These are phyloP conservation scores for Diaporthe nobilis DNA, from an alignment of 2,329 filamentous ascomycete genomes.

Conservation along the genomic window DNA sequence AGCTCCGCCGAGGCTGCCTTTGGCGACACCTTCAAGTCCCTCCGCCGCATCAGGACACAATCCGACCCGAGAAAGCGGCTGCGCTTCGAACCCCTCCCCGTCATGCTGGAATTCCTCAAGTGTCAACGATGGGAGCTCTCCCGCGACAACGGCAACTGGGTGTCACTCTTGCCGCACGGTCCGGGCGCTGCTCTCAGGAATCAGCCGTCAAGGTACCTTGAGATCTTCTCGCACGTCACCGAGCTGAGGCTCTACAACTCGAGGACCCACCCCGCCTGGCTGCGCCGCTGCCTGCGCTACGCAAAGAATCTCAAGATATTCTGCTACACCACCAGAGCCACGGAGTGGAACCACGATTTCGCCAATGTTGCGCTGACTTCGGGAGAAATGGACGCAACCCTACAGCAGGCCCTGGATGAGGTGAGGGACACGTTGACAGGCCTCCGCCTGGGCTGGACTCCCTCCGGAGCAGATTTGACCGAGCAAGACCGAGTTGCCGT, in stretches of 20 bases:
- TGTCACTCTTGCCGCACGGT: background rate
- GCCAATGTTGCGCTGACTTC: fast-evolving
- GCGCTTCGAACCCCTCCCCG: too few species aligned
- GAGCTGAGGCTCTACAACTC: background rate
- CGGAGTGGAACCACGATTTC: background rate
- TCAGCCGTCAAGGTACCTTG: background rate
- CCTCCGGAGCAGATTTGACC: background rate
- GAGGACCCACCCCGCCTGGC: background rate
- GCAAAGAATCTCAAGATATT: background rate
- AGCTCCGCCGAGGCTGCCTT: background rate
- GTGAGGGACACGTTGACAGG: background rate
- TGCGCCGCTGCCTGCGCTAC: background rate
- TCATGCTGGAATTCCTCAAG: background rate
- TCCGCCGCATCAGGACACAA: background rate
- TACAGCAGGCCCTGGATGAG: background rate
- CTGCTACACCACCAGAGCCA: background rate
- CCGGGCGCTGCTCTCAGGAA: too few species aligned
- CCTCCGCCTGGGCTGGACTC: background rate
- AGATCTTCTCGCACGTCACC: background rate
- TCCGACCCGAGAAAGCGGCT: background rate
- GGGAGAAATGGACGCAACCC: background rate
- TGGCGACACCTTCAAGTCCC: background rate
- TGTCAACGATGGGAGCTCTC: background rate
- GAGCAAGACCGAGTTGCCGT: background rate
- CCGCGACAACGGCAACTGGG: background rate